Conservation (phyloP, 371 early-diverging fungal genomes). For the Mucor saturninus region DNA sequence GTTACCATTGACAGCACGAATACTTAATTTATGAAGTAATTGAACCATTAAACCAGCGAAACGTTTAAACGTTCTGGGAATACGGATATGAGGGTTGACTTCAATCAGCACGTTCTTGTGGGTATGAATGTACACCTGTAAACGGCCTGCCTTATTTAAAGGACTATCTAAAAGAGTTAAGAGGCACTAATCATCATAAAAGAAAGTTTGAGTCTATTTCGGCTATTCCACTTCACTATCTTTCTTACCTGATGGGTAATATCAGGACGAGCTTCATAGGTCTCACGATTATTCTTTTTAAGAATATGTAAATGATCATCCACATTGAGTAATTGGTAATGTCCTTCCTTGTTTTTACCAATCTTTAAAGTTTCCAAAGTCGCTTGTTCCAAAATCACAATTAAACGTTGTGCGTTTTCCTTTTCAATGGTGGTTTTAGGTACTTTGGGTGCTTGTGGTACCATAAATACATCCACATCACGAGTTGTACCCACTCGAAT, state of each 20-base stretch:
- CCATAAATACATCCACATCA: slow-evolving; percentile 60
- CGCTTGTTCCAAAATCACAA: slow-evolving; percentile 91
- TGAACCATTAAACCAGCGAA: slow-evolving; percentile 98
- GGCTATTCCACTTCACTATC: neutral
- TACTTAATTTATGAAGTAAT: slow-evolving; percentile 95
- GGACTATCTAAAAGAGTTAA: slow-evolving; percentile 97
- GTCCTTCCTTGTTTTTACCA: slow-evolving; percentile 88
- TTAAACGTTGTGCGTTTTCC: slow-evolving; percentile 83
- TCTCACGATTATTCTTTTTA: slow-evolving; percentile 82
- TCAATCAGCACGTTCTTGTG: slow-evolving; percentile 95
- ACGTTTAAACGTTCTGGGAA: slow-evolving; percentile 98
- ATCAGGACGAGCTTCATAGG: slow-evolving; percentile 92
- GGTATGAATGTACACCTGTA: slow-evolving; percentile 97
- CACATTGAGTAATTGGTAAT: slow-evolving; percentile 92
- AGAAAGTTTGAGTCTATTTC: neutral
- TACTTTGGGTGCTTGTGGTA: slow-evolving; percentile 80
- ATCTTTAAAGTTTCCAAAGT: slow-evolving; percentile 95
- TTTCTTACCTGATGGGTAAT: slow-evolving; percentile 92
- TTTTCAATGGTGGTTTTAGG: slow-evolving; percentile 78
- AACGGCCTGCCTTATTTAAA: slow-evolving; percentile 94
- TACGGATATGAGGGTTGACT: slow-evolving; percentile 96
- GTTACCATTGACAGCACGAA: slow-evolving; percentile 88
- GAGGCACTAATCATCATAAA: slow-evolving; percentile 73
- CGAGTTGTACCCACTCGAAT: slow-evolving; percentile 53
- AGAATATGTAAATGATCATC: slow-evolving; percentile 95